phyloP scores from a whole-genome alignment of 2,329 filamentous ascomycete species.

The Lachnellula occidentalis region DNA sequence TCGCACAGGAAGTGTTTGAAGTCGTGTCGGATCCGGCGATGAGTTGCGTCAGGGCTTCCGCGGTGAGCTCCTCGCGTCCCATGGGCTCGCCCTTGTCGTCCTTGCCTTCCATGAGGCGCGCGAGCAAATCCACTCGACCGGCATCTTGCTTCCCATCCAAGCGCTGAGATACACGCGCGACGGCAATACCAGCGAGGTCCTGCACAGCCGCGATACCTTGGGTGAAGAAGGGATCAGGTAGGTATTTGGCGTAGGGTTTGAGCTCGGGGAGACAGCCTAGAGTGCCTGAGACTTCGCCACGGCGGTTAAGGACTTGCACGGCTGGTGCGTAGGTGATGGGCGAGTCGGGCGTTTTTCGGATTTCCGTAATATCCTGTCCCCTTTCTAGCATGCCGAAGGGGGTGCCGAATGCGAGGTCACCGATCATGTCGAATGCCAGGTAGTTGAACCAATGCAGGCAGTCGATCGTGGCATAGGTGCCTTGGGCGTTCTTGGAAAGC shows the following conservation, averaged over 20 bases:
- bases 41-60: slow-evolving; percentile 83
- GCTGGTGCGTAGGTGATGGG: slow-evolving; percentile 67
- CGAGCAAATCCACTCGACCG: slow-evolving; percentile 72
- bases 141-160: slow-evolving; percentile 63
- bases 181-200: slow-evolving; percentile 80
- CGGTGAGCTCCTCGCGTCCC: slow-evolving; percentile 73
- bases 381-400: slow-evolving; percentile 79
- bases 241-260: slow-evolving; percentile 73
- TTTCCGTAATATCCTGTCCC: slow-evolving; percentile 71
- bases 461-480: slow-evolving; percentile 59
- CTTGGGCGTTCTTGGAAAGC: slow-evolving; percentile 41
- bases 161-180: slow-evolving; percentile 71
- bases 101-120: slow-evolving; percentile 77
- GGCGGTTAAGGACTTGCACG: slow-evolving; percentile 81
- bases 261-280: slow-evolving; percentile 69
- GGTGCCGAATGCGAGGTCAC: slow-evolving; percentile 62
- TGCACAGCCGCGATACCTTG: slow-evolving; percentile 69
- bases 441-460: slow-evolving; percentile 76
- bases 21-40: slow-evolving; percentile 77
- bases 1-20: slow-evolving; percentile 74
- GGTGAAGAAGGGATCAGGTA: slow-evolving; percentile 78
- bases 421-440: slow-evolving; percentile 50
- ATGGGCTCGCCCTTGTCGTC: slow-evolving; percentile 74
- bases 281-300: slow-evolving; percentile 79
- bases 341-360: slow-evolving; percentile 54